Evolutionary conservation across 73 alveolate genomes (phyloP), one percentile per base, ranked within the genome.

Genomic region (Uronychia setigera): DNA sequence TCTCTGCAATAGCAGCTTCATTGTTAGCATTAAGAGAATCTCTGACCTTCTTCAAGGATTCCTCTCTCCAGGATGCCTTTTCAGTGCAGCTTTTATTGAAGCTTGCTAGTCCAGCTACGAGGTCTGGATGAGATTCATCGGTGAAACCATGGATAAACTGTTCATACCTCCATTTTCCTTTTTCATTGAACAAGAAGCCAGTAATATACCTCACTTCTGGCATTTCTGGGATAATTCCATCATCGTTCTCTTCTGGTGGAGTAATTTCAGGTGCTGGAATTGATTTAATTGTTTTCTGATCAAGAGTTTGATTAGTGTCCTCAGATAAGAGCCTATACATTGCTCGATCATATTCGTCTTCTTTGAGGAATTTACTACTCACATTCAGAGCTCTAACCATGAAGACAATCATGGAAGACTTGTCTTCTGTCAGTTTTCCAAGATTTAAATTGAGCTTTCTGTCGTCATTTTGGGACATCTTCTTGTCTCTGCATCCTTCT

Each of bases 171-270:
- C 88, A 81, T 60, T 81, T 58, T 26, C 57, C 76, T 29, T 81
- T 33, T 0, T 29, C 33, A 1, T 32, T 77, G 74, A 33, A 32
- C 31, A 81, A n/a, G 26, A 77, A 28, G 26, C 88, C 88, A 1
- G 59, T 78, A 1, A 81, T 58, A 29, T 29, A 30, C 28, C 28
- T 9, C 5, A 1, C 60, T 14, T 31, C 59, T 1, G 88, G 76
- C 14, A 27, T 33, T 67, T 58, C 75, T 19, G 60, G 60, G 28
- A 9, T 28, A 25, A 25, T 26, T 84, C 87, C 58, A 84, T 78
- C 90, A 46, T 31, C 77, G 79, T 88, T 59, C 35, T 80, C 88
- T 88, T 88, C 86, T 83, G 79, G 79, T 25, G 67, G n/a, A 46
- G 5, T 67, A 26, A 33, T 76, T 35, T 30, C 60, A 35, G 86